Conservation (phyloP, 768 basidiomycete genomes). For the Lentinula boryana region DNA sequence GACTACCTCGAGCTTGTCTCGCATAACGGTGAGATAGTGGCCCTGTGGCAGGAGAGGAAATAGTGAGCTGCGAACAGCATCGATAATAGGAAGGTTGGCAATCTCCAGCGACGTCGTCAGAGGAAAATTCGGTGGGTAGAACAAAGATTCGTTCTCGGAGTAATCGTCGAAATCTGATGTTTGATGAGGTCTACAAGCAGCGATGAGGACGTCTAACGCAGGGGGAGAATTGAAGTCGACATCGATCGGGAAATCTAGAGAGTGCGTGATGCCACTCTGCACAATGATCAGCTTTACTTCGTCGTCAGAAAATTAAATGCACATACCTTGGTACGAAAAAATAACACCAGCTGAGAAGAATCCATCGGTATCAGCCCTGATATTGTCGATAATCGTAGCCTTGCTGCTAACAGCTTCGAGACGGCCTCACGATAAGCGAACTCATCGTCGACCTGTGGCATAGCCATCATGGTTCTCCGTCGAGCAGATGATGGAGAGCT, state of each 20-base stretch:
- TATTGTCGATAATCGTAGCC: conserved; percentile 56
- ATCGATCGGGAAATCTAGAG: conserved; percentile 78
- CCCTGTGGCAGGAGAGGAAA: conserved; percentile 67
- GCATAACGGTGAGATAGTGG: conserved; percentile 60
- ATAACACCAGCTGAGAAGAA: conserved; percentile 59
- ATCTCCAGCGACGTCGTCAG: conserved; percentile 74
- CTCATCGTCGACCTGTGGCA: conserved; percentile 39
- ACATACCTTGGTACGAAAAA: conserved; percentile 74
- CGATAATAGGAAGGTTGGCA: conserved; percentile 77
- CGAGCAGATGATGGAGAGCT: conserved; percentile 22
- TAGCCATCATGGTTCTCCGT: conserved; percentile 24
- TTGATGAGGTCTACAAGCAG: conserved; percentile 64
- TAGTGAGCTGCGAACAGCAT: conserved; percentile 64
- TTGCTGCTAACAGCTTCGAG: conserved; percentile 48
- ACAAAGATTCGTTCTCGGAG: conserved; percentile 58
- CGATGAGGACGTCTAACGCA: conserved; percentile 72
- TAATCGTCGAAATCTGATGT: conserved; percentile 47
- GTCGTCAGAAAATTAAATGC: background rate
- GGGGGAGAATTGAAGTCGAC: conserved; percentile 70
- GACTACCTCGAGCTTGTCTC: conserved; percentile 68
- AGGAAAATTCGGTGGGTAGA: conserved; percentile 68
- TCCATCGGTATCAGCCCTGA: conserved; percentile 69
- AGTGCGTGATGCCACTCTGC: conserved; percentile 74
- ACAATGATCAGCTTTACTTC: conserved; percentile 4
- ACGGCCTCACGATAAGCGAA: conserved; percentile 49